Conservation (phyloP, 2,329 filamentous ascomycete genomes). For the Hymenoscyphus scutula region DNA sequence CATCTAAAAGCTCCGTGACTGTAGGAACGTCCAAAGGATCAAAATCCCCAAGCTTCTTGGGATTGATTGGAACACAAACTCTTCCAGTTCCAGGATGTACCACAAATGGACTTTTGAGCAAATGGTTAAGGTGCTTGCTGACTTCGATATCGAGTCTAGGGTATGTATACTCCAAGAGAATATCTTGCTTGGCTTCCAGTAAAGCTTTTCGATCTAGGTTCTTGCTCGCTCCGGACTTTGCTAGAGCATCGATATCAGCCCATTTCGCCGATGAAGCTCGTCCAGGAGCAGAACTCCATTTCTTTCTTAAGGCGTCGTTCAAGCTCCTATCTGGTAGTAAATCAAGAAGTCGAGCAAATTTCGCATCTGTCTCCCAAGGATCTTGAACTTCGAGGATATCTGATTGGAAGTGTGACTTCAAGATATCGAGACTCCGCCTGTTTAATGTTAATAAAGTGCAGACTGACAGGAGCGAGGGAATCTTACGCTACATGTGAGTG, state of each 20-base stretch:
- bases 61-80: conserved; percentile 93
- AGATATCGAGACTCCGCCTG: conserved; percentile 78
- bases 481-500: conserved; percentile 80
- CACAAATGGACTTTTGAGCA: conserved; percentile 95
- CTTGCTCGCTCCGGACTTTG: conserved; percentile 71
- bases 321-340: conserved; percentile 79
- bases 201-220: conserved; percentile 71
- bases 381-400: conserved; percentile 84
- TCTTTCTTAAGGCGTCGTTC: conserved; percentile 76
- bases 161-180: conserved; percentile 96
- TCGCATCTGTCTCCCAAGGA: conserved; percentile 71
- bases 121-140: conserved; percentile 95
- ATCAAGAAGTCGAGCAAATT: conserved; percentile 74
- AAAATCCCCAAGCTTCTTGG: conserved; percentile 70
- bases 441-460: conserved; percentile 13
- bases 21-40: conserved; percentile 88
- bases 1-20: conserved; percentile 73
- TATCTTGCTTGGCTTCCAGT: conserved; percentile 88
- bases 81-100: conserved; percentile 92
- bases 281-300: conserved; percentile 83
- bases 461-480: conserved; percentile 13
- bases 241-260: conserved; percentile 87
- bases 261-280: conserved; percentile 80
- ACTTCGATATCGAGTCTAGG: conserved; percentile 95
- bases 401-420: conserved; percentile 79